Conservation (phyloP, 352 stramenopile species). For the Globisporangium cederbergense region DNA sequence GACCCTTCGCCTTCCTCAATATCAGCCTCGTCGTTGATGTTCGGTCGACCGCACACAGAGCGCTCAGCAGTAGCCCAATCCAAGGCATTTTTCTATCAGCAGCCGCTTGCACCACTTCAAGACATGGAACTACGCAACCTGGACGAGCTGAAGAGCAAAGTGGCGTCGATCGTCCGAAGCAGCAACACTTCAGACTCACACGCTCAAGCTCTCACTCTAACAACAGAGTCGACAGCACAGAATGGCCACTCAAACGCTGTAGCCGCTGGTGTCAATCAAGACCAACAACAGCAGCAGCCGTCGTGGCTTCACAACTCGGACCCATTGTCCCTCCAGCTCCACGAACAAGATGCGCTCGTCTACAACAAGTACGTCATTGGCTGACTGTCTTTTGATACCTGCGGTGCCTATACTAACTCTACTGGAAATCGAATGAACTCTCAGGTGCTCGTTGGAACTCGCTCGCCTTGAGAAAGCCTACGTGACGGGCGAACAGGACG, state of each 20-base stretch:
- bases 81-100: constrained; percentile 31
- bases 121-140: constrained; percentile 22
- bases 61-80: background rate
- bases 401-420: background rate
- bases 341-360: constrained; percentile 32
- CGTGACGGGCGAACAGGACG: constrained; percentile 28
- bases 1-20: background rate
- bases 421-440: background rate
- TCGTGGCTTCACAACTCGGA: constrained; percentile 35
- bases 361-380: constrained; percentile 37
- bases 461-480: constrained; percentile 34
- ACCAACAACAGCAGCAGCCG: background rate
- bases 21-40: no score
- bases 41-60: background rate
- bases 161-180: constrained; percentile 20
- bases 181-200: background rate
- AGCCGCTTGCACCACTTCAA: constrained; percentile 21
- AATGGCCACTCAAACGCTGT: background rate
- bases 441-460: constrained; percentile 35
- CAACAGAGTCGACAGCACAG: background rate
- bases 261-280: background rate
- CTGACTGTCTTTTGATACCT: background rate
- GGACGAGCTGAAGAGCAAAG: constrained; percentile 19
- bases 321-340: constrained; percentile 25
- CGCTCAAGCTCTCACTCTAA: background rate